Evolutionary conservation across 164 flowering plant genomes (phyloP).

Genomic region (Macadamia integrifolia): DNA sequence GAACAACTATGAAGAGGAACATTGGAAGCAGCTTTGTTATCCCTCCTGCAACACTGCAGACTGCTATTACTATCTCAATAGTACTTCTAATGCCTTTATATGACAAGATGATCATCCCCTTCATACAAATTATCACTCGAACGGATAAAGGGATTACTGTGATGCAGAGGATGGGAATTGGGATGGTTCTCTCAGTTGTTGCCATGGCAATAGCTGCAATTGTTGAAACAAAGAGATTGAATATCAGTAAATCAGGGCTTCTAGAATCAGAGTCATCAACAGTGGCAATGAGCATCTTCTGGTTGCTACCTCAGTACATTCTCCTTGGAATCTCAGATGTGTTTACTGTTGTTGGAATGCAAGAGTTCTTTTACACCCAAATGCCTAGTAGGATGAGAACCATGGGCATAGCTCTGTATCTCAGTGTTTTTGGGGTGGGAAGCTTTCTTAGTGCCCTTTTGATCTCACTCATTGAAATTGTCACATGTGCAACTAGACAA

Average conservation of each 20-base stretch:
- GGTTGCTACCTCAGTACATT: slow-evolving; percentile 91
- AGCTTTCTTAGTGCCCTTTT: slow-evolving; percentile 71
- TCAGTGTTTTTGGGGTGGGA: slow-evolving; percentile 94
- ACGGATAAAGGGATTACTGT: slow-evolving; percentile 57
- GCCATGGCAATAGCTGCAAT: slow-evolving; percentile 90
- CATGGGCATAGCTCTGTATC: slow-evolving; percentile 84
- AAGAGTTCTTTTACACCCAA: slow-evolving; percentile 85
- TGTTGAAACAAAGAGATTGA: slow-evolving; percentile 58
- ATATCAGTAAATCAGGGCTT: slow-evolving; percentile 17
- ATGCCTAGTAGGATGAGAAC: slow-evolving; percentile 83
- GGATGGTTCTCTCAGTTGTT: slow-evolving; percentile 73
- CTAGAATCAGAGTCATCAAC: slow-evolving; percentile 11
- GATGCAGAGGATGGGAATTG: slow-evolving; percentile 84
- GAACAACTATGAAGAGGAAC: slow-evolving; percentile 82
- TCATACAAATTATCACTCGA: slow-evolving; percentile 32
- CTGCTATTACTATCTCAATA: slow-evolving; percentile 74
- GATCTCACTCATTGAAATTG: slow-evolving; percentile 52
- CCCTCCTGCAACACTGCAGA: slow-evolving; percentile 94
- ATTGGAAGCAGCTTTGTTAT: slow-evolving; percentile 63
- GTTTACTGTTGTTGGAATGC: slow-evolving; percentile 98
- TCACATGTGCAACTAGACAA: slow-evolving; percentile 33
- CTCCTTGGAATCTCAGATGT: slow-evolving; percentile 84
- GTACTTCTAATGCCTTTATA: slow-evolving; percentile 86
- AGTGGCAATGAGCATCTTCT: slow-evolving; percentile 61
- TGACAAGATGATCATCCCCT: slow-evolving; percentile 61